Base-by-base conservation (phyloP, 306 rosid genomes). In the Mucuna pruriens region DNA sequence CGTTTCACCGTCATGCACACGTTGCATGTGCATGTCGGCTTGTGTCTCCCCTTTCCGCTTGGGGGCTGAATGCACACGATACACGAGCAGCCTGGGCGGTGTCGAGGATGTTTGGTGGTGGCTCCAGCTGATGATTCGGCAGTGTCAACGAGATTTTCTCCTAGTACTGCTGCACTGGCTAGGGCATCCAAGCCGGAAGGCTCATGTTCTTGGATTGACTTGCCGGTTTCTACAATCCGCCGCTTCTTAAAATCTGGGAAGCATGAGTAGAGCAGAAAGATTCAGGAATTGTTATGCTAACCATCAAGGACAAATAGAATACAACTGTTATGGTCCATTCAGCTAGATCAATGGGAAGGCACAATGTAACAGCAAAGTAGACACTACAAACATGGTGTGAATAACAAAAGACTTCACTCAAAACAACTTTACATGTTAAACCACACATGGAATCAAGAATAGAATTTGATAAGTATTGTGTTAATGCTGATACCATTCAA, bases 51-150 rank as follows among this genome's bases (percentile, higher is more conserved):
- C 85, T 93, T 96, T 62, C 99, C 99, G 17, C 99, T 96, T 5
- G 99, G 98, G 5, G 98, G 98, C 84, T 96, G 99, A 75, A 89
- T 93, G 86, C 99, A 96, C 70, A 92, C 98, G 3, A 96, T 96
- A 81, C 99, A 96, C 64, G 91, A 86, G 89, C 99, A 96, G 38
- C 99, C 99, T 0, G 94, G 91, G 16, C 98, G 97, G 80, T 92
- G 99, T 60, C 97, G 82, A 2, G 99, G 98, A 84, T 92, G 99
- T 85, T 80, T 91, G 70, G 99, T 96, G 72, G 98, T 95, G 81
- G 87, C 91, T 84, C 90, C 94, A 6, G 86, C 85, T 1, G 91
- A 86, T 2, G 88, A 88, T 12, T 87, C 94, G 3, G 83, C 90
- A 15, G 89, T 80, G 69, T 91, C 87, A 0, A 88, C 52, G 16